Evolutionary conservation across 129 eudicot species (phyloP).

Genomic region (Arctium lappa): DNA sequence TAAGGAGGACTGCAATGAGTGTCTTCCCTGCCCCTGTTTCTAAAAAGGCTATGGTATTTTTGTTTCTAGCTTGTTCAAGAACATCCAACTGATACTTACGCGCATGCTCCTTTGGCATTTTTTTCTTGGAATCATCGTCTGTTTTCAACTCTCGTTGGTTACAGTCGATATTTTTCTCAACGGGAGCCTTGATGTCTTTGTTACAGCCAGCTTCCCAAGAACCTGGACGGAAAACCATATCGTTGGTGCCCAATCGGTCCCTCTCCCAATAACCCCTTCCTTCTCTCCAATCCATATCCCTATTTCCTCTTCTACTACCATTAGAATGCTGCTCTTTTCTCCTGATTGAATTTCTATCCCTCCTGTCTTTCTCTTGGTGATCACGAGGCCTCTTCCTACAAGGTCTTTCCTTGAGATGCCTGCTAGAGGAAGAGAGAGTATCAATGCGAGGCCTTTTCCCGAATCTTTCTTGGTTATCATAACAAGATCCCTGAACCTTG

Average conservation of each 20-base stretch:
- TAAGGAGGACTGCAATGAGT: slow-evolving; percentile 92
- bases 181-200: slow-evolving; percentile 40
- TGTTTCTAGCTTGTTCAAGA: slow-evolving; percentile 84
- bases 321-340: slow-evolving; percentile 53
- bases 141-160: slow-evolving; percentile 41
- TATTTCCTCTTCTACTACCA: slow-evolving; percentile 50
- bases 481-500: slow-evolving; percentile 1
- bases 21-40: slow-evolving; percentile 99
- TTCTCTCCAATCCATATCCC: slow-evolving; percentile 63
- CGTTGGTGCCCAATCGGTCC: slow-evolving; percentile 57
- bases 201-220: slow-evolving; percentile 62
- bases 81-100: slow-evolving; percentile 93
- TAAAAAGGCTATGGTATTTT: slow-evolving; percentile 89
- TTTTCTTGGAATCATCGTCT: slow-evolving; percentile 42
- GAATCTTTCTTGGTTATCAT: slow-evolving; percentile 23
- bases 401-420: slow-evolving; percentile 35
- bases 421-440: slow-evolving; percentile 11
- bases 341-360: slow-evolving; percentile 43
- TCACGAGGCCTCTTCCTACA: slow-evolving; percentile 63
- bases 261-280: slow-evolving; percentile 94
- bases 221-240: slow-evolving; percentile 74
- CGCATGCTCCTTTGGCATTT: slow-evolving; percentile 67
- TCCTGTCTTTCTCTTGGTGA: slow-evolving; percentile 48
- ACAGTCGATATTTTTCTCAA: slow-evolving; percentile 34
- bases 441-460: slow-evolving; percentile 49